Evolutionary conservation across 139 green algal genomes (phyloP).

Genomic region (Chlamydomonas sp.): DNA sequence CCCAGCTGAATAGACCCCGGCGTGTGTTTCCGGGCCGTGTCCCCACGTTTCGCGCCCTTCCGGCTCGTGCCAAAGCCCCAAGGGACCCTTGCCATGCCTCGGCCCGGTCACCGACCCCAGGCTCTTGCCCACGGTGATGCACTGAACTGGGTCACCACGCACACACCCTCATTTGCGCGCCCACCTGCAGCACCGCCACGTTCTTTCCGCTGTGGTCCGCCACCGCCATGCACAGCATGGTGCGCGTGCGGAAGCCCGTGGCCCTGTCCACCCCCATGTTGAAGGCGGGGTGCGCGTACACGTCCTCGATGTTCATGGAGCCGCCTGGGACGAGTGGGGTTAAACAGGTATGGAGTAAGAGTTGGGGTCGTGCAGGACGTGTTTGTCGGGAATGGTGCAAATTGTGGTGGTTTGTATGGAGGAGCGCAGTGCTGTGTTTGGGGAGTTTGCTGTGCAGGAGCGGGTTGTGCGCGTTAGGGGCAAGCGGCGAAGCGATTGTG

Average conservation of each 20-base stretch:
- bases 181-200: constrained; percentile 77
- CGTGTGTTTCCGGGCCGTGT: too few species aligned
- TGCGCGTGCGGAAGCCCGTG: constrained; percentile 67
- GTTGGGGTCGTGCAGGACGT: background rate
- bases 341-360: background rate
- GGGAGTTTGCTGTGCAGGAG: too few species aligned
- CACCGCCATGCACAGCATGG: constrained; percentile 72
- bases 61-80: too few species aligned
- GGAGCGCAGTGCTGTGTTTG: too few species aligned
- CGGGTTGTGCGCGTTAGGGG: too few species aligned
- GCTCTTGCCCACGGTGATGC: too few species aligned
- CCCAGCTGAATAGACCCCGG: too few species aligned
- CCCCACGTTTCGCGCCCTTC: too few species aligned
- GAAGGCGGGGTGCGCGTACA: constrained; percentile 69
- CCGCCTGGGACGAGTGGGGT: constrained; percentile 31
- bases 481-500: too few species aligned
- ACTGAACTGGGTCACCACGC: background rate
- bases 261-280: constrained; percentile 60
- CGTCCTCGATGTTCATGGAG: constrained; percentile 72
- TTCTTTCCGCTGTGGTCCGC: constrained; percentile 63
- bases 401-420: too few species aligned
- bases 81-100: too few species aligned
- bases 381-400: background rate
- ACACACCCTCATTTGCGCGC: background rate
- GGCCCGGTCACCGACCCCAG: too few species aligned